Conservation (phyloP, 805 yeast species). For the Barnettozyma populi region DNA sequence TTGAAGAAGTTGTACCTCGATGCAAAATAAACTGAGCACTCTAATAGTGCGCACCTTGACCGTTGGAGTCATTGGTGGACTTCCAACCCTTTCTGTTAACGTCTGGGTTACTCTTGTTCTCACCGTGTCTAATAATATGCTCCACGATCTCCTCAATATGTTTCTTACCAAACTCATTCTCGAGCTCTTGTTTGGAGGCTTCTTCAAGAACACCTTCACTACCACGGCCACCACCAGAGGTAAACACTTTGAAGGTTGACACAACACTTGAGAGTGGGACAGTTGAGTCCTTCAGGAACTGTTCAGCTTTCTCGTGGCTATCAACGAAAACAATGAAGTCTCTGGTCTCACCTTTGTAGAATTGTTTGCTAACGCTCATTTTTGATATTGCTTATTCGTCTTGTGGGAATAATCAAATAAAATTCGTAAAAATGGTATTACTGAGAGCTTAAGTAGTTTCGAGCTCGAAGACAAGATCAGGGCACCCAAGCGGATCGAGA, state of each 20-base stretch:
- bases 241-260: conserved; percentile 60
- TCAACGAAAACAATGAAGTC: conserved; percentile 68
- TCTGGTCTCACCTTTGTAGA: conserved; percentile 56
- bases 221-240: conserved; percentile 56
- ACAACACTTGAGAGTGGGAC: conserved; percentile 57
- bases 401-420: no score
- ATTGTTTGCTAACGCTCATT: conserved; percentile 37
- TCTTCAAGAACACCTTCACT: conserved; percentile 65
- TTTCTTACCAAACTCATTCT: conserved; percentile 62
- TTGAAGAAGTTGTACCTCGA: not conserved
- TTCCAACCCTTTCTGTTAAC: conserved; percentile 26
- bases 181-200: conserved; percentile 62
- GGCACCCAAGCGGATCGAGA: no score
- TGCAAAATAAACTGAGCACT: not conserved
- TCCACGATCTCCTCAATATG: conserved; percentile 50
- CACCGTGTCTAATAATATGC: conserved; percentile 56
- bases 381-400: no score
- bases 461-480: not conserved
- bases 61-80: conserved; percentile 44
- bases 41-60: not conserved
- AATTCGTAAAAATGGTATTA: no score
- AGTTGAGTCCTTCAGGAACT: conserved; percentile 45
- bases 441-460: not conserved
- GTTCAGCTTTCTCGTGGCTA: conserved; percentile 41
- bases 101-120: conserved; percentile 35